Percentiles rank a stretch among this genome's conserved stretches.
phyloP scores from a whole-genome alignment of 1,139 yeast species.

The Saccharomyces hybrid region DNA sequence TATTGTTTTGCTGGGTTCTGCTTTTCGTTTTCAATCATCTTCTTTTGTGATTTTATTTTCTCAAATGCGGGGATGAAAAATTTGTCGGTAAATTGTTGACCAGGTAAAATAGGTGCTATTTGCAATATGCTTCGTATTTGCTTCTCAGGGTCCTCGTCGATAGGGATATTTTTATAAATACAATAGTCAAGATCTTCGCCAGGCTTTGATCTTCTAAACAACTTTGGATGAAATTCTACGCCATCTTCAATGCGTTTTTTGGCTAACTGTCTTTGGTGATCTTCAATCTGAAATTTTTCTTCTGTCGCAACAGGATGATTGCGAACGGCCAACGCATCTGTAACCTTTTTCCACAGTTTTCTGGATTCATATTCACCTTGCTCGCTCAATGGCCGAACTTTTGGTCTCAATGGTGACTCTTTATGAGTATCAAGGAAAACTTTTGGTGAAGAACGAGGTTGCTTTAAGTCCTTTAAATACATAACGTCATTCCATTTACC shows the following conservation, averaged over 20 bases:
- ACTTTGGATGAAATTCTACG: slow-evolving; percentile 67
- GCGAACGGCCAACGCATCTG: slow-evolving; percentile 65
- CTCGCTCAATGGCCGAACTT: slow-evolving; percentile 67
- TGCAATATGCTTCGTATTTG: slow-evolving; percentile 51
- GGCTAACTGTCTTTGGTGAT: slow-evolving; percentile 67
- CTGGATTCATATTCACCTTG: slow-evolving; percentile 81
- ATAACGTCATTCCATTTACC: slow-evolving; percentile 95
- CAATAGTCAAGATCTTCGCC: slow-evolving; percentile 49
- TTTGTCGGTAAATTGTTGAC: slow-evolving; percentile 55
- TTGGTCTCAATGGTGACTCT: slow-evolving; percentile 50
- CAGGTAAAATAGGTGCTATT: slow-evolving; percentile 70
- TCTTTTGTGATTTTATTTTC: slow-evolving; percentile 30
- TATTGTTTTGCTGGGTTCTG: not conserved
- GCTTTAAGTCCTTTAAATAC: slow-evolving; percentile 49
- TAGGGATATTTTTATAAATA: slow-evolving; percentile 52
- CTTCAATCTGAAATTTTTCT: slow-evolving; percentile 80
- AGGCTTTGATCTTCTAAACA: slow-evolving; percentile 44
- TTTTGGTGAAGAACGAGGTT: slow-evolving; percentile 39
- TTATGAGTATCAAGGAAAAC: slow-evolving; percentile 59
- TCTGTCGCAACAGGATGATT: slow-evolving; percentile 80
- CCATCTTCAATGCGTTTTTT: slow-evolving; percentile 71
- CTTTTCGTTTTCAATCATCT: slow-evolving; percentile 1
- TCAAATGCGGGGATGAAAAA: slow-evolving; percentile 64
- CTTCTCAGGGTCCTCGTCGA: slow-evolving; percentile 39
- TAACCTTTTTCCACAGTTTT: slow-evolving; percentile 72